Base-by-base conservation (phyloP, 2,329 filamentous ascomycete species). In the Metarhizium rileyi region DNA sequence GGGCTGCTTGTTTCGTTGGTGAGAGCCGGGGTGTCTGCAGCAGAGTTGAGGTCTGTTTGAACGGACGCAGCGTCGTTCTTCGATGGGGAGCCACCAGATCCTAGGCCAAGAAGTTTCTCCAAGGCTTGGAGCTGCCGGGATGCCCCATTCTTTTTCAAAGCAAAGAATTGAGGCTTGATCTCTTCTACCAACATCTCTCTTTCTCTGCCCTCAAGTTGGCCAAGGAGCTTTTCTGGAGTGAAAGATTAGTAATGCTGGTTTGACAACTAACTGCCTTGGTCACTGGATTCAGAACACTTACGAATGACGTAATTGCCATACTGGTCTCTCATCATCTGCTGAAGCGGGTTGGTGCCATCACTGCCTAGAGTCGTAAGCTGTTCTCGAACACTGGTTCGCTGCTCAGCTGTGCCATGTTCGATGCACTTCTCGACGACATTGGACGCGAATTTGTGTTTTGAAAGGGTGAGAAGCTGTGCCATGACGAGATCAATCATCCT, bases 401-500 rank as follows among this genome's bases (percentile, higher is more conserved):
- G 86, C 46, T 83, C 73, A 20, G 78, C 71, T 0, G 80, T 80
- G 20, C 87, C 88, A 56, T 76, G 79, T 49, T 85, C 74, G 52
- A 97, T 84, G 63, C 90, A 95, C 67, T 89, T 91, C 68, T 98
- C 93, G 1, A 98, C 91, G 3, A 98, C 91, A 59, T 98, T 97
- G 61, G 90, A 96, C 1, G 93, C 91, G 61, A 88, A 94, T 65
- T 98, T 98, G 71, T 97, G 89, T 72, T 90, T 95, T 25, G 90
- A 95, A 58, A 89, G 83, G 1, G 72, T 70, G 36, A 95, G 68
- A 2, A 95, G 72, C 50, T 89, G 80, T 12, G 75, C 73, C 55
- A 84, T 83, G 55, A 97, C 84, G 44, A 89, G 72, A 25, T 76
- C 69, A 50, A 95, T 86, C 59, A 96, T 84, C 58, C 75, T 80